These are phyloP conservation scores for Clonostachys rhizophaga DNA, from an alignment of 2,329 filamentous ascomycete genomes.

Conservation along the genomic window DNA sequence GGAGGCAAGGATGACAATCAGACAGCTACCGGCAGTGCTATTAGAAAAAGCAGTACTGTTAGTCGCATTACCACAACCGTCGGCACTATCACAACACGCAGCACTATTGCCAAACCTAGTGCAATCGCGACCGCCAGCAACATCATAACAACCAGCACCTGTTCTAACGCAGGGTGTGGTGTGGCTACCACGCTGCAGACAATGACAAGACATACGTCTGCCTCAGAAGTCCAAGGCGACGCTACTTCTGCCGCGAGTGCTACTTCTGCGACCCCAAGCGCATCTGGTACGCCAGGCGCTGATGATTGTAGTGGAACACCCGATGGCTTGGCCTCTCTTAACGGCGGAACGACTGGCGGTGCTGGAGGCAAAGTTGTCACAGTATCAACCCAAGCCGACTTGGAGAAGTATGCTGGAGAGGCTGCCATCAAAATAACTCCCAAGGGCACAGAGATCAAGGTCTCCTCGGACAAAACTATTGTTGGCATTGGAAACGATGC, in stretches of 20 bases:
- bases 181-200: too few relatives aligned
- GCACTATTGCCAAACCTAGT: too few relatives aligned
- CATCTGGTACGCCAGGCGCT: not conserved
- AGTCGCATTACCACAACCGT: too few relatives aligned
- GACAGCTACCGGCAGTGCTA: too few relatives aligned
- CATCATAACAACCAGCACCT: too few relatives aligned
- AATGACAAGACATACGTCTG: too few relatives aligned
- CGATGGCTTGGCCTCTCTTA: conserved; percentile 10
- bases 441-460: conserved; percentile 8
- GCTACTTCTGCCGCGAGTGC: too few relatives aligned
- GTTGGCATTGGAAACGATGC: conserved; percentile 8
- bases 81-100: too few relatives aligned
- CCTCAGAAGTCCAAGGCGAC: too few relatives aligned
- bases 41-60: too few relatives aligned
- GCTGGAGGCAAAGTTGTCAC: conserved; percentile 8
- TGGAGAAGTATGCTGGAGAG: conserved; percentile 9
- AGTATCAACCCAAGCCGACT: conserved; percentile 8
- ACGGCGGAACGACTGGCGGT: conserved; percentile 11
- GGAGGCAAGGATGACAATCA: not conserved
- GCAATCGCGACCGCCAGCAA: too few relatives aligned
- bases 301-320: conserved; percentile 2
- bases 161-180: too few relatives aligned
- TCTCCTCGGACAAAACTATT: conserved; percentile 11
- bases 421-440: conserved; percentile 8
- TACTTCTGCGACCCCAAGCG: not conserved